Percentiles rank a stretch among this genome's conserved stretches.
phyloP scores from a whole-genome alignment of 176 grass and related monocot genomes.

The Luzula sylvatica region DNA sequence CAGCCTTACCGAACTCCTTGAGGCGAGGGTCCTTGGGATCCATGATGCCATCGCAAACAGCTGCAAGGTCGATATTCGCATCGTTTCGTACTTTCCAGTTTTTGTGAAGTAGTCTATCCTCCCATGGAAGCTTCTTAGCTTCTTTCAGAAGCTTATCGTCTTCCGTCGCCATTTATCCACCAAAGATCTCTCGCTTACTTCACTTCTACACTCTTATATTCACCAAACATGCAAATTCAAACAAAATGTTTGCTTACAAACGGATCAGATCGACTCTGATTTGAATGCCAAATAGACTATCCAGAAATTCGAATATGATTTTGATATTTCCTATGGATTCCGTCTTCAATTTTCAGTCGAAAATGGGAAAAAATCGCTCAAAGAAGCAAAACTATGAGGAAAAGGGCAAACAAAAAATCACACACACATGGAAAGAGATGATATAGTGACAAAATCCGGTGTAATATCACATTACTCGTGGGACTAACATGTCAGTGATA shows the following conservation, averaged over 20 bases:
- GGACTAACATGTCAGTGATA: slow-evolving; percentile 2
- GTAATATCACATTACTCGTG: neutral
- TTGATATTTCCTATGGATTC: neutral
- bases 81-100: slow-evolving; percentile 99
- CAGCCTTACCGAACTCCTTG: slow-evolving; percentile 74
- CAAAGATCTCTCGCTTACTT: slow-evolving; percentile 7
- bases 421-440: neutral
- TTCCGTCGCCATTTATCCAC: slow-evolving; percentile 72
- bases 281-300: slow-evolving; percentile 24
- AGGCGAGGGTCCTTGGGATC: slow-evolving; percentile 96
- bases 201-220: slow-evolving; percentile 36
- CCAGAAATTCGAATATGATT: neutral
- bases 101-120: slow-evolving; percentile 90
- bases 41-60: slow-evolving; percentile 72
- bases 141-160: slow-evolving; percentile 99
- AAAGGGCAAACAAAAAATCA: slow-evolving; percentile 12
- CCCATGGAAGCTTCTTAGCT: slow-evolving; percentile 96
- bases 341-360: neutral
- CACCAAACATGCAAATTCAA: slow-evolving; percentile 17
- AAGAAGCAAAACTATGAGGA: slow-evolving; percentile 29
- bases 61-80: slow-evolving; percentile 92
- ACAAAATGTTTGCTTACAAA: no score
- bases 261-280: slow-evolving; percentile 16
- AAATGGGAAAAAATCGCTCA: slow-evolving; percentile 29
- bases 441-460: slow-evolving; percentile 5